These are phyloP conservation scores for Saccharum hybrid DNA, from an alignment of 202 grass and related monocot genomes.

Conservation along the genomic window DNA sequence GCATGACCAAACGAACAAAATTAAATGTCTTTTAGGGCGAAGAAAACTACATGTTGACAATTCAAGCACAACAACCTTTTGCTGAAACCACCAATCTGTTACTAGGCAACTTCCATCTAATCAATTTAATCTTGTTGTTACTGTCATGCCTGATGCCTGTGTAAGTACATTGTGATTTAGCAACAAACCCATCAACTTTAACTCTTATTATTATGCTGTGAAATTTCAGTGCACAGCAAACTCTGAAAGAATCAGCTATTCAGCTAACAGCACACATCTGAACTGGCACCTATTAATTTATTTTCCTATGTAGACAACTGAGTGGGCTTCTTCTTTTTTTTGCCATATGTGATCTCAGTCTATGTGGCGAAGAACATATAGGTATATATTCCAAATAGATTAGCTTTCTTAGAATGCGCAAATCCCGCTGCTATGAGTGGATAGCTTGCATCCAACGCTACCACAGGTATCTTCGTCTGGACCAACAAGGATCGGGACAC, in stretches of 20 bases:
- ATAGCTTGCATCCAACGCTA: slow-evolving; percentile 39
- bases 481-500: slow-evolving; percentile 12
- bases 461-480: slow-evolving; percentile 13
- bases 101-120: neutral
- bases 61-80: neutral
- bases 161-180: neutral
- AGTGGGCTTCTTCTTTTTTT: slow-evolving; percentile 13
- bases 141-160: neutral
- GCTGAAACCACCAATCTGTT: neutral
- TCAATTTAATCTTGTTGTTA: slow-evolving; percentile 9
- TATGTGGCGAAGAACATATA: slow-evolving; percentile 33
- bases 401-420: slow-evolving; percentile 8
- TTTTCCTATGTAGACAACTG: neutral
- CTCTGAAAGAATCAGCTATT: neutral
- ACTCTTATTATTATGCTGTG: neutral
- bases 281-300: neutral
- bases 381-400: slow-evolving; percentile 27
- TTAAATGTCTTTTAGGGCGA: neutral
- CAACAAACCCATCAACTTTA: neutral
- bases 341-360: neutral
- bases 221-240: neutral
- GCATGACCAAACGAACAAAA: neutral
- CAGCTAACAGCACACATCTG: slow-evolving; percentile 9
- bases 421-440: neutral
- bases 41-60: neutral